Evolutionary conservation across 2,329 filamentous ascomycete genomes (phyloP), one percentile per base, ranked within the genome.

Genomic region (Aspergillus fructus): DNA sequence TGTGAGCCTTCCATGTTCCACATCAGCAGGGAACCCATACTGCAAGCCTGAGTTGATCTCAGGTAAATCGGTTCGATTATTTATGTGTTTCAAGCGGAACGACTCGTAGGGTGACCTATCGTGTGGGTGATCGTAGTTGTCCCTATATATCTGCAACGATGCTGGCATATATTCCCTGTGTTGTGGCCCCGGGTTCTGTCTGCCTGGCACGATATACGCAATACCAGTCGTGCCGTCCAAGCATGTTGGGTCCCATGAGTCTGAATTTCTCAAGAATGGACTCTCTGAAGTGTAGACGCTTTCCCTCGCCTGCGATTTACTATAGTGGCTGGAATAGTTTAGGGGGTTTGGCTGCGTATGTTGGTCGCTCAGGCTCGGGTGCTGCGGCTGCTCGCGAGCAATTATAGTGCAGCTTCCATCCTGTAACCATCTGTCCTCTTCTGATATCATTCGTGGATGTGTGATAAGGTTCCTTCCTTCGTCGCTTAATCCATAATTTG

Each of bases 311-410:
- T 53, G 50, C 13, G 21, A 23, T 15, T 47, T 11, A 15, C 51
- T 55, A 30, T 58, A 50, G 21, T 21, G 48, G 2, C n/a, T 52
- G 33, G 58, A 49, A 40, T 65, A 62, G 43, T 53, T 65, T 15
- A 67, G 45, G 13, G 64, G 64, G 34, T 67, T 68, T 37, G 59
- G 34, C 24, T 55, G 55, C 9, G 47, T 34, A 17, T 60, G 55
- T 45, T 48, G 52, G 3, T 52, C 30, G 46, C 59, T 43, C 19
- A 40, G 46, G 21, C 49, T 48, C 17, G 33, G 53, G 13, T 55
- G 49, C 61, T 60, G 62, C 33, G 39, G 37, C 13, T 55, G 41
- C 19, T 39, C 52, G 37, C 24, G 45, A 48, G 17, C 6, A n/a
- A 46, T 23, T 49, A 46, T 42, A 47, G n/a, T 24, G 33, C 39